Percentiles rank a stretch among this genome's conserved stretches.
phyloP scores from a whole-genome alignment of 2,329 filamentous ascomycete genomes.

The Paraphaeosphaeria sporulosa region DNA sequence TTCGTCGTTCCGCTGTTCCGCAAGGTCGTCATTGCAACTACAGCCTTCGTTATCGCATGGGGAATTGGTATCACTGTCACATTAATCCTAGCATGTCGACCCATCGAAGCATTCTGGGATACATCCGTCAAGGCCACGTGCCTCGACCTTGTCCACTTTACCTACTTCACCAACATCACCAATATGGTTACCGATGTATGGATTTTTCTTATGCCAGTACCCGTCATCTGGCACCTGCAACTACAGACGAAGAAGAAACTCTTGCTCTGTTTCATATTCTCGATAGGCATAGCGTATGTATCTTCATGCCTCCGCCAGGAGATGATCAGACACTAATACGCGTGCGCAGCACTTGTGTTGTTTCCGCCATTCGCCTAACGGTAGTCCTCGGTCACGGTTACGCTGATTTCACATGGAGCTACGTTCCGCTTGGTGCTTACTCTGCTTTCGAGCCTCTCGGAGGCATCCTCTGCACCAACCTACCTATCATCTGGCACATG shows the following conservation, averaged over 20 bases:
- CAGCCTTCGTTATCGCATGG: slow-evolving; percentile 38
- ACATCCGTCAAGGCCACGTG: slow-evolving; percentile 35
- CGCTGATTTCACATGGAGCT: slow-evolving; percentile 45
- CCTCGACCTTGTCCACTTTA: slow-evolving; percentile 38
- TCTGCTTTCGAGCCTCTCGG: slow-evolving; percentile 45
- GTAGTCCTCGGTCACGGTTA: slow-evolving; percentile 40
- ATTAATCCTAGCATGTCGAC: slow-evolving; percentile 37
- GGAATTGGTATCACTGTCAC: slow-evolving; percentile 43
- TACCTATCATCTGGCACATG: slow-evolving; percentile 47
- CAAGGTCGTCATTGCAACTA: slow-evolving; percentile 37
- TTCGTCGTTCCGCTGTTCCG: slow-evolving; percentile 41
- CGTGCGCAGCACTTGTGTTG: slow-evolving; percentile 38
- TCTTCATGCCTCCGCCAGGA: slow-evolving; percentile 4
- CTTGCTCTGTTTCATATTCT: slow-evolving; percentile 41
- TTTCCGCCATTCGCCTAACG: slow-evolving; percentile 41
- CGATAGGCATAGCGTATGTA: slow-evolving; percentile 42
- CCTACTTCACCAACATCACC: slow-evolving; percentile 45
- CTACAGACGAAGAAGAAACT: slow-evolving; percentile 45
- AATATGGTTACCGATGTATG: slow-evolving; percentile 44
- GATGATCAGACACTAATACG: neutral
- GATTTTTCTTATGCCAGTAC: slow-evolving; percentile 44
- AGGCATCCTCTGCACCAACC: slow-evolving; percentile 44
- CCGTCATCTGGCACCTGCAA: slow-evolving; percentile 45
- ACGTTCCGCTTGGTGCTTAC: slow-evolving; percentile 45
- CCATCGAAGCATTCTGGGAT: slow-evolving; percentile 42